Base-by-base conservation (phyloP, 768 basidiomycete species). In the Boletus eberwhitei region DNA sequence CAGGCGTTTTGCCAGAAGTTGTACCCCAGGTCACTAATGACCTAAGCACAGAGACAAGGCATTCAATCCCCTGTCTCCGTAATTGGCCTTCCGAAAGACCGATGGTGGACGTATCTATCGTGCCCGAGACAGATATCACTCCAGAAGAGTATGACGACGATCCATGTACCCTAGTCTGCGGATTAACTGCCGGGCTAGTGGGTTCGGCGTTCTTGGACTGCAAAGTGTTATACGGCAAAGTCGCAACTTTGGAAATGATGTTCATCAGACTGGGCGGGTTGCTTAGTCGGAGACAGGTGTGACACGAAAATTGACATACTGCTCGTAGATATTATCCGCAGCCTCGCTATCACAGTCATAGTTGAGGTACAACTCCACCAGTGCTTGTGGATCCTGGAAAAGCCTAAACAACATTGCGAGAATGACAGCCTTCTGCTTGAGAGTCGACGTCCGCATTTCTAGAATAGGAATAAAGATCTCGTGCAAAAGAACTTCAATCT, bases 401-500 rank as follows among this genome's bases (percentile, higher is more conserved):
- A 99, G 74, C 39, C 90, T 84, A 17, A 83, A 84, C 31, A 96
- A 70, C 87, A 97, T 95, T 38, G 84, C 87, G 48, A 98, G 78
- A 50, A 98, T 91, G 46, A 93, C 85, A 4, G 88, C 88, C 74
- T 99, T 98, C 70, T 98, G 97, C 65, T 93, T 93, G 46, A 96
- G 74, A 1, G 94, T 97, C 6, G 96, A 91, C 9, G 90, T 98
- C 68, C 87, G 86, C 94, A 99, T 98, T 73, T 99, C 97, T 54
- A 98, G 77, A 45, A 99, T 96, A 2, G 97, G 97, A 52, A 98
- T 86, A 76, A 98, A 99, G 58, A 99, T 98, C 71, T 99, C 97
- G 63, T 97, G 95, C 45, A 99, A 72, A n/a, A 99, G 78, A 36
- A 99, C 94, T 71, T 98, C 96, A 53, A 98, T 98, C 71, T 99